phyloP scores from a whole-genome alignment of 495 filamentous ascomycete genomes.

The Xylaria venustula region DNA sequence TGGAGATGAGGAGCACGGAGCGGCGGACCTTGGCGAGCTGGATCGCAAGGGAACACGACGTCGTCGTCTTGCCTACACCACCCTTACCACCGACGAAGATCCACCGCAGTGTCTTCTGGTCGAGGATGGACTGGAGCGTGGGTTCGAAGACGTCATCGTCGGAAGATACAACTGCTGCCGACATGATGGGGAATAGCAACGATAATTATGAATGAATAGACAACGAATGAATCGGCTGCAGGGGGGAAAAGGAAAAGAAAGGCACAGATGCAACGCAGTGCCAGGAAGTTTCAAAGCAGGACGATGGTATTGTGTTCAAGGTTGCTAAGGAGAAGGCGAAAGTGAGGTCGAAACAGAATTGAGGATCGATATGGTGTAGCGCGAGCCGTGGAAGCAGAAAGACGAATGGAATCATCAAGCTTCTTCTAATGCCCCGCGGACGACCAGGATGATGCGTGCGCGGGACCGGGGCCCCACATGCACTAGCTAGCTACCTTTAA shows the following conservation, averaged over 20 bases:
- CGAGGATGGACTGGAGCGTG: constrained; percentile 88
- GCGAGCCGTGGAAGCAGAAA: constrained; percentile 17
- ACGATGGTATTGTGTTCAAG: background rate
- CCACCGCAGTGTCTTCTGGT: constrained; percentile 94
- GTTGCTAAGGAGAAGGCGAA: no score
- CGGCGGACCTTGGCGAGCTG: constrained; percentile 96
- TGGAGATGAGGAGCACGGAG: constrained; percentile 95
- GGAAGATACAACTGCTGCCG: constrained; percentile 61
- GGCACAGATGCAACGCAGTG: background rate
- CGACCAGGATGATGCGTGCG: background rate
- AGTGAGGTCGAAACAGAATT: background rate
- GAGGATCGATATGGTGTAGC: background rate
- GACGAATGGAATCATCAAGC: constrained; percentile 22
- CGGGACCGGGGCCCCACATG: no score
- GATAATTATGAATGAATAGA: no score
- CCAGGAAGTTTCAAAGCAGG: background rate
- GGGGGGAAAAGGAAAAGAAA: background rate
- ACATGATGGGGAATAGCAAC: constrained; percentile 52
- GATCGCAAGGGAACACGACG: constrained; percentile 95
- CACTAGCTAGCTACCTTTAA: no score
- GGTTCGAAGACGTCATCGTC: constrained; percentile 84
- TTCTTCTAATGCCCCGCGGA: constrained; percentile 8
- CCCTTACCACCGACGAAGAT: constrained; percentile 99
- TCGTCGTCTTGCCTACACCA: constrained; percentile 99
- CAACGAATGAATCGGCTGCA: no score